Evolutionary conservation across 164 flowering plant species (phyloP), one percentile per base, ranked within the genome.

Genomic region (Berberis thunbergii): DNA sequence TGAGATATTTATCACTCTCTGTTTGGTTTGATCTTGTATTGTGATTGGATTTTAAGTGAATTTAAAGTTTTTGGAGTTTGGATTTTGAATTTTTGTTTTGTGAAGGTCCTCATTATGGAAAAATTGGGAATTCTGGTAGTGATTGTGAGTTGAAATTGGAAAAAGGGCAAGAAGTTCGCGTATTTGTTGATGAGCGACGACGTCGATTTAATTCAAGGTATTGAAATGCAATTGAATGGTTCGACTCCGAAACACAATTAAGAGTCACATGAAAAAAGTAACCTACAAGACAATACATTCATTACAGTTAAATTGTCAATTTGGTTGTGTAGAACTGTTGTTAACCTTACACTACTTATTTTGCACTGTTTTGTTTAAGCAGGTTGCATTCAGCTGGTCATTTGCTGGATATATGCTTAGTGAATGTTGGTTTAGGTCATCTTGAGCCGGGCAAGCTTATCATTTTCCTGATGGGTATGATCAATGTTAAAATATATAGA

Each of bases 331-430:
- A 6, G 52, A 49, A 6, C 11, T 49, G 6, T 49, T 49, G 52
- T 6, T 49, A 49, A 6, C 11, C n/a, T 54, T 26, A 6, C 26
- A 46, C 62, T 2, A 8, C 7, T 49, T 55, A 10, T 38, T 44
- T 61, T 12, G 13, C 41, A 39, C 64, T 4, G 39, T 41, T 48
- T 49, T 1, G 64, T 73, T 66, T 49, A 41, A 69, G 60, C 78
- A 91, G 96, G 81, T 60, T 91, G 73, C 98, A 91, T 73, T 84
- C 94, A 61, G 94, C 94, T 59, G 96, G 98, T 38, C 96, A 91
- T 84, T 75, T 91, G 75, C 73, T 91, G 66, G 96, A 91, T 75
- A 69, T 64, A 9, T 87, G 89, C 64, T 58, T 87, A 85, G 65
- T 42, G 62, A 82, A 75, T 64, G 84, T 82, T 4, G 98, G 96